Percentiles rank a stretch among this genome's conserved stretches.
phyloP scores from a whole-genome alignment of 306 rosid species.

The Glycine latifolia region DNA sequence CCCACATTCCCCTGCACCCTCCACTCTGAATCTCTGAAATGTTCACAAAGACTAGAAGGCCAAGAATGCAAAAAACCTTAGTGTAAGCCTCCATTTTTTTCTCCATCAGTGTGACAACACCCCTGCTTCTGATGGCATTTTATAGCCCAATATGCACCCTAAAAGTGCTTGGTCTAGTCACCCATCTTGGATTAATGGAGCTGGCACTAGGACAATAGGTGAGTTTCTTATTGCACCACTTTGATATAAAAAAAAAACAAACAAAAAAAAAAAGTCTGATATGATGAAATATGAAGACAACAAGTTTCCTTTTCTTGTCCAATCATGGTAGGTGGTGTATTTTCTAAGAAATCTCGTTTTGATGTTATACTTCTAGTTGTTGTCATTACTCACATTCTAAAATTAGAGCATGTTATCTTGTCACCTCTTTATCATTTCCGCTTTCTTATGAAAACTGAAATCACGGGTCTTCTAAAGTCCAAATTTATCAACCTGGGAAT shows the following conservation, averaged over 20 bases:
- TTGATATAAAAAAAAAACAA: neutral
- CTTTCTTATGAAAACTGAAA: neutral
- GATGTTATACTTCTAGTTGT: constrained; percentile 34
- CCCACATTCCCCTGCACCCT: constrained; percentile 64
- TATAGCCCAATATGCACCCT: constrained; percentile 36
- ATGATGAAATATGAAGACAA: constrained; percentile 3
- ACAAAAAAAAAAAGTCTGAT: neutral
- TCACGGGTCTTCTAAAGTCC: neutral
- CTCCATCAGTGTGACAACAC: neutral
- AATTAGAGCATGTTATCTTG: constrained; percentile 8
- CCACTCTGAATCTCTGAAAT: constrained; percentile 44
- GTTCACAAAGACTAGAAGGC: constrained; percentile 48
- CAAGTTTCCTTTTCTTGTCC: constrained; percentile 8
- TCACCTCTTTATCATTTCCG: constrained; percentile 45
- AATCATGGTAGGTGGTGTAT: constrained; percentile 29
- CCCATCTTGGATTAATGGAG: constrained; percentile 51
- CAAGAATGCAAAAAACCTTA: constrained; percentile 51
- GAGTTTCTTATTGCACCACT: constrained; percentile 42
- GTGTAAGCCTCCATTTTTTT: constrained; percentile 41
- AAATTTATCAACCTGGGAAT: neutral
- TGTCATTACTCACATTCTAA: constrained; percentile 37
- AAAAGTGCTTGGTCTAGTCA: constrained; percentile 48
- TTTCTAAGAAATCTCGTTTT: neutral
- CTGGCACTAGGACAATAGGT: constrained; percentile 50
- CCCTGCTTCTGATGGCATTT: constrained; percentile 29